phyloP scores from a whole-genome alignment of 164 flowering plant genomes.

The Litsea cubeba region DNA sequence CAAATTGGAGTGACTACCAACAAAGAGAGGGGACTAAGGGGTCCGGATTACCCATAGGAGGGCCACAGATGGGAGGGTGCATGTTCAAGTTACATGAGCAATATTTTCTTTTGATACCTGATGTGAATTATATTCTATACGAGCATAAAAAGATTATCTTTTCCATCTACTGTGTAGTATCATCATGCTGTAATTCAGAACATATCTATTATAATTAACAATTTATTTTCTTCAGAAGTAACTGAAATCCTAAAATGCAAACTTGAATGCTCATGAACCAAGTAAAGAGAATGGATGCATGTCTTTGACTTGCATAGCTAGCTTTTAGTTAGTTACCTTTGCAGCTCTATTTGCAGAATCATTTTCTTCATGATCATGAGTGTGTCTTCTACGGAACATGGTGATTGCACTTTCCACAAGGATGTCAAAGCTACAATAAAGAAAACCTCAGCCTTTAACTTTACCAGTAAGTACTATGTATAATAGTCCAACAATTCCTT shows the following conservation, averaged over 20 bases:
- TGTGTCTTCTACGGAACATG: slow-evolving; percentile 53
- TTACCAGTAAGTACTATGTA: neutral
- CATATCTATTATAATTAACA: no score
- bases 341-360: slow-evolving; percentile 29
- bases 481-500: neutral
- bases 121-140: no score
- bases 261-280: neutral
- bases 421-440: slow-evolving; percentile 4
- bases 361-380: slow-evolving; percentile 41
- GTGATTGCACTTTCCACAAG: slow-evolving; percentile 10
- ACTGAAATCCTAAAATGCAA: neutral
- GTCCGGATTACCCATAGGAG: no score
- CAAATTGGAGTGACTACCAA: no score
- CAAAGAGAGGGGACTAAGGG: no score
- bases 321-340: slow-evolving; percentile 48
- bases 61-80: no score
- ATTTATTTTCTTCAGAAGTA: neutral
- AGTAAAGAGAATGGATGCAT: neutral
- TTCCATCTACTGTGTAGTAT: neutral
- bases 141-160: neutral
- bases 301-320: neutral
- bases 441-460: slow-evolving; percentile 4
- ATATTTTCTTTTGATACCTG: no score
- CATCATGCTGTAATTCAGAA: neutral
- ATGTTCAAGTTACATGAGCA: no score